Conservation (phyloP, 2,329 filamentous ascomycete genomes). For the Aspergillus cejpii region DNA sequence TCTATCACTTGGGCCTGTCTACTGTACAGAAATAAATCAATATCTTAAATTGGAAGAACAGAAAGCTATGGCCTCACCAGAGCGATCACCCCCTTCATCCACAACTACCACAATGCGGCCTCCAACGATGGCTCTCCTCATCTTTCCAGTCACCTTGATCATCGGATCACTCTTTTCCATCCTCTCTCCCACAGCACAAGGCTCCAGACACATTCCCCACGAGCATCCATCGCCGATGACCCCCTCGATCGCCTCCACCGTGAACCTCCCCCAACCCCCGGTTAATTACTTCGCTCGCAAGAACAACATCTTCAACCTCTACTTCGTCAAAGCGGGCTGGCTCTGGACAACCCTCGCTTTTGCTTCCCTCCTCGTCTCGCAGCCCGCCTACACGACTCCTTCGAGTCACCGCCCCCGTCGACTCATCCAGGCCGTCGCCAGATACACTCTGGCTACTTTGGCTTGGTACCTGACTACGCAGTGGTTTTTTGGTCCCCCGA, state of each 20-base stretch:
- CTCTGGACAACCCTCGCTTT: constrained; percentile 78
- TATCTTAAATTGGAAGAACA: neutral
- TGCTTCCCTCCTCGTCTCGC: constrained; percentile 59
- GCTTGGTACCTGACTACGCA: constrained; percentile 87
- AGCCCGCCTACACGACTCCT: constrained; percentile 51
- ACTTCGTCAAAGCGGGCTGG: constrained; percentile 96
- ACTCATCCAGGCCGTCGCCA: constrained; percentile 53
- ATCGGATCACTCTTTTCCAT: constrained; percentile 75
- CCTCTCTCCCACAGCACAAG: constrained; percentile 64
- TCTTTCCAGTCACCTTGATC: constrained; percentile 72
- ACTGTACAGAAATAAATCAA: neutral
- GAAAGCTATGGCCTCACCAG: neutral
- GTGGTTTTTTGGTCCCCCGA: constrained; percentile 88
- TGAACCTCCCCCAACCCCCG: constrained; percentile 22
- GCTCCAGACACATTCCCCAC: constrained; percentile 35
- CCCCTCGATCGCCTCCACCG: constrained; percentile 26
- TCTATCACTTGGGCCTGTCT: too few species aligned
- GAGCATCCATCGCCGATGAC: constrained; percentile 53
- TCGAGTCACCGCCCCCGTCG: constrained; percentile 40
- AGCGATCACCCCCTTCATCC: neutral
- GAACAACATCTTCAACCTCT: constrained; percentile 80
- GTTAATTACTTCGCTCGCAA: constrained; percentile 84
- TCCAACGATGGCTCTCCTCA: constrained; percentile 47
- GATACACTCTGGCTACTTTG: constrained; percentile 66
- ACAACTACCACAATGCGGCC: constrained; percentile 1